Evolutionary conservation across 2,329 filamentous ascomycete species (phyloP).

Genomic region (Fusarium buharicum): DNA sequence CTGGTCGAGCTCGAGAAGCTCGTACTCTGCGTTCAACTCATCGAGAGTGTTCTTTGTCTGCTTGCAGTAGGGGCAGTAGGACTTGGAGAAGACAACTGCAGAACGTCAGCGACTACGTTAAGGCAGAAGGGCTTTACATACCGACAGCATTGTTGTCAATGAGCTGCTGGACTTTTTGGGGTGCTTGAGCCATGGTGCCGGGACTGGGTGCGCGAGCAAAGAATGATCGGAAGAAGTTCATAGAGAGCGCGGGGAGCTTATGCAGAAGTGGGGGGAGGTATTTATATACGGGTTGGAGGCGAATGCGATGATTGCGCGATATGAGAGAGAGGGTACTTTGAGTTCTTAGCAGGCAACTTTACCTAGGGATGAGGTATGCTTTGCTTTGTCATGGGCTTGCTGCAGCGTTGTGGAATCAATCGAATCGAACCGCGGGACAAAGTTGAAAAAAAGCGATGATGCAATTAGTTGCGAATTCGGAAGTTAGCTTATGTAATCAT

Average conservation of each 20-base stretch:
- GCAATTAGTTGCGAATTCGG: conserved; percentile 34
- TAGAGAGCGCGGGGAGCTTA: conserved; percentile 43
- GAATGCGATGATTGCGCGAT: conserved; percentile 23
- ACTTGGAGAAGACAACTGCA: conserved; percentile 93
- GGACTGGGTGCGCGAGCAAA: conserved; percentile 72
- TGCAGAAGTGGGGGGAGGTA: conserved; percentile 24
- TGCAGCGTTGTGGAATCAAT: conserved; percentile 21
- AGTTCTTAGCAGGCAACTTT: conserved; percentile 2
- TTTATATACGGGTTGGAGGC: conserved; percentile 27
- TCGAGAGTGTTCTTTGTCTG: conserved; percentile 80
- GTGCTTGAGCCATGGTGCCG: conserved; percentile 82
- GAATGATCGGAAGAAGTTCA: conserved; percentile 77
- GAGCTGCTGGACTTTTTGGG: conserved; percentile 83
- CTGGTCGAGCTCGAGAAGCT: conserved; percentile 84
- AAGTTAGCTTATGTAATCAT: conserved; percentile 21
- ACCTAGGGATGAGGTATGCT: not conserved
- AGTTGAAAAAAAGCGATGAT: conserved; percentile 38
- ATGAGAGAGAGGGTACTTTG: conserved; percentile 10
- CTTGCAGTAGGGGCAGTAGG: conserved; percentile 93
- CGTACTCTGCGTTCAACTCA: conserved; percentile 76
- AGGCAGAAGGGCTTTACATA: conserved; percentile 57
- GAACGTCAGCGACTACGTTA: conserved; percentile 11
- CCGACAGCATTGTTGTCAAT: conserved; percentile 90
- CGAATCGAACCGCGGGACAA: not conserved
- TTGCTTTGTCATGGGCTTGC: conserved; percentile 38